phyloP scores from a whole-genome alignment of 1,284 basidiomycete genomes.

The Cryptococcus sp. region DNA sequence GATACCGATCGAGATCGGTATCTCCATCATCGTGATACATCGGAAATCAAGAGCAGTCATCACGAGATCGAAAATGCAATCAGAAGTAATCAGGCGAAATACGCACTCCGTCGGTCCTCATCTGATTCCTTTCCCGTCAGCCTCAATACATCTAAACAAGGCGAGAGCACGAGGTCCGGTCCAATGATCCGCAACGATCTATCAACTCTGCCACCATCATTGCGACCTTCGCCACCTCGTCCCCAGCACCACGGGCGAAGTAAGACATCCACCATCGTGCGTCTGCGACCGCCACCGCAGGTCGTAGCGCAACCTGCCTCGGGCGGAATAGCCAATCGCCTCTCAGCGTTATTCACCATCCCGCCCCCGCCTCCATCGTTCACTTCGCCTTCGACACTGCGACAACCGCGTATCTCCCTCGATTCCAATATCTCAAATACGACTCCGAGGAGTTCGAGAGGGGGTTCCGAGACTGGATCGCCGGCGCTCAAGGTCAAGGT shows the following conservation, averaged over 20 bases:
- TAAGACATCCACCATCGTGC: slow-evolving; percentile 21
- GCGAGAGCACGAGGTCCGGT: slow-evolving; percentile 6
- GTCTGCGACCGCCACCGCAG: slow-evolving; percentile 28
- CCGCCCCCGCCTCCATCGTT: slow-evolving; percentile 27
- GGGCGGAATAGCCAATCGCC: slow-evolving; percentile 17
- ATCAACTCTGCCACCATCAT: slow-evolving; percentile 27
- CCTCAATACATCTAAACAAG: background rate
- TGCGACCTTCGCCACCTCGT: slow-evolving; percentile 9
- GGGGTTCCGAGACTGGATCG: background rate
- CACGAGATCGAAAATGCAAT: slow-evolving; percentile 9
- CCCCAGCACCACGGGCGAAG: slow-evolving; percentile 1
- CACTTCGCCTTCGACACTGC: background rate
- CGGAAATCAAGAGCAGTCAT: background rate
- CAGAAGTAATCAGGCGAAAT: background rate
- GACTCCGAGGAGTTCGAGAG: background rate
- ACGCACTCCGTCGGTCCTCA: background rate
- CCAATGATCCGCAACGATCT: slow-evolving; percentile 31
- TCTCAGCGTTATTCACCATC: slow-evolving; percentile 28
- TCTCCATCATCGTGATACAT: slow-evolving; percentile 2
- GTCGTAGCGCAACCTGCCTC: slow-evolving; percentile 6
- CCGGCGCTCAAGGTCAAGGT: background rate
- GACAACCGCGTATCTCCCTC: background rate
- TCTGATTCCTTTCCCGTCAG: background rate
- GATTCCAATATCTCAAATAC: background rate
- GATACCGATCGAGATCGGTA: background rate